Percentiles rank a stretch among this genome's conserved stretches.
Conservation (phyloP, 2,329 filamentous ascomycete species). For the Colletotrichum falcatum region DNA sequence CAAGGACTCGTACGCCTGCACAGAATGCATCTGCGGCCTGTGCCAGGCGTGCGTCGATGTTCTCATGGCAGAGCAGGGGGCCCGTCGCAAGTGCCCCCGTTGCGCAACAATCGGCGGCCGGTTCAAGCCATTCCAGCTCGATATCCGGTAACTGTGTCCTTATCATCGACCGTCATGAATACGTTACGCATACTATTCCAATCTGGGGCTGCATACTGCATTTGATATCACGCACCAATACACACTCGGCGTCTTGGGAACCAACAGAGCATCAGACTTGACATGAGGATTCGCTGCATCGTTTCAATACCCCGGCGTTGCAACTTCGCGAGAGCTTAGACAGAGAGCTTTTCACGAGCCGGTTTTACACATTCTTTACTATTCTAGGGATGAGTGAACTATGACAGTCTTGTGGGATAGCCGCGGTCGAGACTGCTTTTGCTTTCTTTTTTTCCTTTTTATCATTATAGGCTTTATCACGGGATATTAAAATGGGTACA, state of each 20-base stretch:
- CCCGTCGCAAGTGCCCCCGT: slow-evolving; percentile 80
- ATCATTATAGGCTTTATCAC: slow-evolving; percentile 12
- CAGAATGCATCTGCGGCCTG: slow-evolving; percentile 94
- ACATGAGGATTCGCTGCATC: slow-evolving; percentile 35
- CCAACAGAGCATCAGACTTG: slow-evolving; percentile 34
- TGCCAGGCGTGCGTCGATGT: slow-evolving; percentile 90
- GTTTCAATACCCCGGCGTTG: slow-evolving; percentile 40
- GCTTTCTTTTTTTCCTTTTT: not conserved
- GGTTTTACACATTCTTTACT: slow-evolving; percentile 38
- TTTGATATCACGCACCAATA: slow-evolving; percentile 28
- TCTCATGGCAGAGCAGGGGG: slow-evolving; percentile 80
- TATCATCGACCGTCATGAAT: slow-evolving; percentile 3
- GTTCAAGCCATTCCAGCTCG: slow-evolving; percentile 88
- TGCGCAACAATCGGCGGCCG: slow-evolving; percentile 83
- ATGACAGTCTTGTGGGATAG: slow-evolving; percentile 21
- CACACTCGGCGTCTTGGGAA: slow-evolving; percentile 32
- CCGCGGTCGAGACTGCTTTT: slow-evolving; percentile 6
- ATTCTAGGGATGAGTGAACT: slow-evolving; percentile 25
- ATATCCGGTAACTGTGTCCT: slow-evolving; percentile 68
- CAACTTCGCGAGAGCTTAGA: slow-evolving; percentile 39
- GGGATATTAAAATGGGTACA: slow-evolving; percentile 38
- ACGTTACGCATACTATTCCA: slow-evolving; percentile 13
- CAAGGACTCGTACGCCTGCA: slow-evolving; percentile 91
- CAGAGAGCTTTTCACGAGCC: slow-evolving; percentile 38
- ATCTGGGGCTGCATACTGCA: slow-evolving; percentile 26